Percentiles rank a stretch among this genome's conserved stretches.
Conservation (phyloP, 805 yeast species). For the Kodamaea fukazawae region DNA sequence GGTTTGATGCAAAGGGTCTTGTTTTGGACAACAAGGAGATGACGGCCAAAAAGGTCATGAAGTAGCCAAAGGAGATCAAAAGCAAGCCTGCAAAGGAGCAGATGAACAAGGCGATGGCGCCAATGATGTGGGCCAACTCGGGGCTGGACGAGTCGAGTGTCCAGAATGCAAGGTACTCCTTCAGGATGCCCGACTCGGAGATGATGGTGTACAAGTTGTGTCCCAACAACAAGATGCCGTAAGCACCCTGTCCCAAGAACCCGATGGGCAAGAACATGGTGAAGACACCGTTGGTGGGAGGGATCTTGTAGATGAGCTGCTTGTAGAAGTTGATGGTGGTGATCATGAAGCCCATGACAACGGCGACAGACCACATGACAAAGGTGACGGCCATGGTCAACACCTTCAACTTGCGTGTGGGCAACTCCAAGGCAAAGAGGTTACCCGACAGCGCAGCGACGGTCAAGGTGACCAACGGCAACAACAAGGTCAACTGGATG, state of each 20-base stretch:
- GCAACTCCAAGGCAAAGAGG: constrained; percentile 45
- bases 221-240: constrained; percentile 58
- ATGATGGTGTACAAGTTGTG: constrained; percentile 27
- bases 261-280: constrained; percentile 81
- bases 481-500: constrained; percentile 56
- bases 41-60: constrained; percentile 40
- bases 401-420: constrained; percentile 41
- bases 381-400: constrained; percentile 54
- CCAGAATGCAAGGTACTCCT: constrained; percentile 2
- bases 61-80: constrained; percentile 58
- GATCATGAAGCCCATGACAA: constrained; percentile 51
- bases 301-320: constrained; percentile 55
- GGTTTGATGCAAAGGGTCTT: constrained; percentile 31
- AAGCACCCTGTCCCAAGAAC: constrained; percentile 82
- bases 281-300: constrained; percentile 53
- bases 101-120: constrained; percentile 10
- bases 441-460: constrained; percentile 76
- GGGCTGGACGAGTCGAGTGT: not conserved
- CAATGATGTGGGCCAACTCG: constrained; percentile 3
- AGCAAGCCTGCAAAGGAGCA: constrained; percentile 33
- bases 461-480: constrained; percentile 79
- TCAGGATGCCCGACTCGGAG: constrained; percentile 2
- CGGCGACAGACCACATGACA: constrained; percentile 69
- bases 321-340: constrained; percentile 60
- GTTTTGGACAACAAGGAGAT: constrained; percentile 42